Base-by-base conservation (phyloP, 2,329 filamentous ascomycete genomes). In the Sporothrix protearum region DNA sequence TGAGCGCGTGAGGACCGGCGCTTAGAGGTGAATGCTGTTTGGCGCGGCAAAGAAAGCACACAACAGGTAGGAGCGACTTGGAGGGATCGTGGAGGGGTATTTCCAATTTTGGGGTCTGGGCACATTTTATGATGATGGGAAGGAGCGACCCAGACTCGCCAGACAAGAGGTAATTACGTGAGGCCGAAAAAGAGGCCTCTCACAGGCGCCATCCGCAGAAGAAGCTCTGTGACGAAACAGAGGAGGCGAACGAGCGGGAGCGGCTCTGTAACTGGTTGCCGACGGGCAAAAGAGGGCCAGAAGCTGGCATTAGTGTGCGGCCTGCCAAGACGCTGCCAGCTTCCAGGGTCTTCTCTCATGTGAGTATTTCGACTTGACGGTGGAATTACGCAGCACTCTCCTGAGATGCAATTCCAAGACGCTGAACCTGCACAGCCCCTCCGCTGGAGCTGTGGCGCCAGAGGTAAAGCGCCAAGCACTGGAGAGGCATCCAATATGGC, bases 1-100 rank as follows among this genome's bases (percentile, higher is more conserved):
- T n/a, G 51, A 30, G 49, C 36, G 51, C 28, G 68, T 42, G 42
- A 72, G 57, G 70, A n/a, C 47, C 47, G 72, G 73, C 73, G 73
- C 73, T 70, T 75, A 75, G 49, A 55, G 68, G 45, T 57, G 61
- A 45, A 71, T 55, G 63, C 68, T 73, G 73, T 74, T 73, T 75
- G 73, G 72, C 72, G 73, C 72, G 70, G 69, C 68, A 71, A 68
- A 49, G 22, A 30, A 69, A 51, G 22, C 53, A 30, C 63, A 68
- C 36, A 68, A 39, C 7, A 59, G 25, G 61, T 30, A 68, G 70
- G 63, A 36, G 45, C 53, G 28, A 49, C 30, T 30, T 49, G 61
- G 63, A 36, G 45, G 30, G 39, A 49, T 30, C 61, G 22, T 39
- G 36, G 59, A 63, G 47, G 42, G 25, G 53, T 30, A 25, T 39